These are phyloP conservation scores for Neofusicoccum laricinum DNA, from an alignment of 2,329 filamentous ascomycete species.

Conservation along the genomic window DNA sequence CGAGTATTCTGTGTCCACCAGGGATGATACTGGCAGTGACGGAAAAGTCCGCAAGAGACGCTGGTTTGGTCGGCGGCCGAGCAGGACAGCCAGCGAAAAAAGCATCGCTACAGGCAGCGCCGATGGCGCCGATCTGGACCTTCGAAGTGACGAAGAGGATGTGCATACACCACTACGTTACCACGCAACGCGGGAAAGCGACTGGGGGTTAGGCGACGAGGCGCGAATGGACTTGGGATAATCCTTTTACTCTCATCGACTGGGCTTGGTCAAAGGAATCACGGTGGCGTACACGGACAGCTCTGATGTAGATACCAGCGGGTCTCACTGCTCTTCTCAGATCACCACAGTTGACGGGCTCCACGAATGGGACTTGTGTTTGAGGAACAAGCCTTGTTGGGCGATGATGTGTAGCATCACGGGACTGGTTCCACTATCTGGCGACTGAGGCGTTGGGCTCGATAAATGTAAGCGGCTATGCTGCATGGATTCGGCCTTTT, in stretches of 20 bases:
- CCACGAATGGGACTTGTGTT: not conserved
- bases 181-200: conserved; percentile 48
- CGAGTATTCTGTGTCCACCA: conserved; percentile 27
- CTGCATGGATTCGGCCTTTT: not conserved
- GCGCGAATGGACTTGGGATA: conserved; percentile 78
- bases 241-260: conserved; percentile 18
- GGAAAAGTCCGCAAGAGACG: conserved; percentile 30
- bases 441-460: not conserved
- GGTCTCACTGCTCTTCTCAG: not conserved
- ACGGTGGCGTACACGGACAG: not conserved
- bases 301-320: not conserved
- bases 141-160: conserved; percentile 45
- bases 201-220: conserved; percentile 82
- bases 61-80: conserved; percentile 33
- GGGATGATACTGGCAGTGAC: conserved; percentile 29
- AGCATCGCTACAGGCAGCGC: conserved; percentile 23
- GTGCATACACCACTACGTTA: conserved; percentile 49
- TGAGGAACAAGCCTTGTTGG: not conserved
- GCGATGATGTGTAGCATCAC: not conserved
- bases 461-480: not conserved
- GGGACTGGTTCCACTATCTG: not conserved
- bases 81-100: conserved; percentile 27
- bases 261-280: not conserved
- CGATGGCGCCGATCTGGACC: conserved; percentile 28
- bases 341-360: not conserved